A percentile compares a stretch with the other conserved stretches of the same genome.
Evolutionary conservation across 192 early-diverging fungal species (phyloP).

Genomic region (Coemansia reversa): DNA sequence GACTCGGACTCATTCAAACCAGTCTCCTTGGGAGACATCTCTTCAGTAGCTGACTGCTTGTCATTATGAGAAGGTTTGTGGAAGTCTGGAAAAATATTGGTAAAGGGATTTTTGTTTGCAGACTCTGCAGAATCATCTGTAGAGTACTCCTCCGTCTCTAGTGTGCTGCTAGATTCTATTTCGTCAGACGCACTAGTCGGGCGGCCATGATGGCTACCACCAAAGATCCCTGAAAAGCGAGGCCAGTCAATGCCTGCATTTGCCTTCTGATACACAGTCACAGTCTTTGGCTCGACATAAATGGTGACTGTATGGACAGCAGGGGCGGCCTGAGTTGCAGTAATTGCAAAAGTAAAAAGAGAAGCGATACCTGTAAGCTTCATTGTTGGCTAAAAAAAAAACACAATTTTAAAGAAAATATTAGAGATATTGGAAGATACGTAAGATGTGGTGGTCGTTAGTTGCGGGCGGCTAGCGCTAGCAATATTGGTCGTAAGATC

Average conservation of each 20-base stretch:
- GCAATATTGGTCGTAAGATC: constrained; percentile 2
- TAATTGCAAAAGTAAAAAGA: constrained; percentile 31
- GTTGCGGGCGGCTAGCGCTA: constrained; percentile 12
- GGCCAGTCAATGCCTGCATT: not conserved
- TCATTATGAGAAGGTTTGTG: not conserved
- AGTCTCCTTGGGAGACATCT: not conserved
- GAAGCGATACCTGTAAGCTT: constrained; percentile 36
- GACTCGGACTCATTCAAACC: not conserved
- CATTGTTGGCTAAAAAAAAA: constrained; percentile 25
- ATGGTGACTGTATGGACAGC: constrained; percentile 5
- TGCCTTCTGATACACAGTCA: constrained; percentile 12
- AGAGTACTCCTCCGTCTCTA: too few relatives aligned
- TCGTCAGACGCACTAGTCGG: too few relatives aligned
- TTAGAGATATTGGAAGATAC: not conserved
- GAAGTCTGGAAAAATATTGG: too few relatives aligned
- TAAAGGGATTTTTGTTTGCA: too few relatives aligned
- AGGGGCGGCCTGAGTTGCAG: constrained; percentile 29
- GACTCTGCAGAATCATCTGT: too few relatives aligned
- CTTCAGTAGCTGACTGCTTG: constrained; percentile 1
- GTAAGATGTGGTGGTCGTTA: too few relatives aligned
- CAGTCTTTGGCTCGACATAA: constrained; percentile 9
- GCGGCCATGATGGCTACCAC: too few relatives aligned
- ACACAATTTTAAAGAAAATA: not conserved
- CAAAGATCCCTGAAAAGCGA: too few relatives aligned
- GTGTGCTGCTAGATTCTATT: too few relatives aligned